Evolutionary conservation across 805 yeast species (phyloP).

Genomic region (Sugiyamaella smithiae): DNA sequence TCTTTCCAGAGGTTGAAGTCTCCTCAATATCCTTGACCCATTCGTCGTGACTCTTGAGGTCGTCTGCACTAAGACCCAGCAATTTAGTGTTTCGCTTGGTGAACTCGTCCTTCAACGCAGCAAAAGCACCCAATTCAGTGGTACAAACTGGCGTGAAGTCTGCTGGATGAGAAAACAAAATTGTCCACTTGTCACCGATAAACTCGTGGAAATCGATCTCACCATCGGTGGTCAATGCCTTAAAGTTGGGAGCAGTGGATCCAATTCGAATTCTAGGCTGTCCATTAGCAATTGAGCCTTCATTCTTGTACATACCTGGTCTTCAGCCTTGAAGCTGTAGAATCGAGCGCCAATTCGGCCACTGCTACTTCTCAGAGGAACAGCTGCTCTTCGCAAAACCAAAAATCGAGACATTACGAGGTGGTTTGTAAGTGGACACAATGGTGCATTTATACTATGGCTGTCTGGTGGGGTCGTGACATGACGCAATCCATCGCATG

Average conservation of each 20-base stretch:
- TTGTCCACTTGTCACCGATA: conserved; percentile 82
- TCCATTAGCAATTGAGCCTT: conserved; percentile 16
- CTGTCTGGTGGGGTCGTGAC: neutral
- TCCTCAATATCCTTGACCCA: conserved; percentile 95
- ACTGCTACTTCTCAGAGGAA: neutral
- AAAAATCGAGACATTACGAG: neutral
- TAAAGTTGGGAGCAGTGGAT: conserved; percentile 82
- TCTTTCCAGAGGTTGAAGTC: conserved; percentile 61
- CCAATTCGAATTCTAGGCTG: conserved; percentile 66
- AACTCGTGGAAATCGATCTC: conserved; percentile 82
- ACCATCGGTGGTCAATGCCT: conserved; percentile 79
- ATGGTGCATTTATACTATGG: neutral
- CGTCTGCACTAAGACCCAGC: conserved; percentile 88
- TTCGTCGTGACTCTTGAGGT: conserved; percentile 69
- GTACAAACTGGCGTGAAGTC: conserved; percentile 97
- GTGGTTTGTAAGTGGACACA: neutral
- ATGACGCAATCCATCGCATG: conserved; percentile 1
- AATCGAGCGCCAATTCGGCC: conserved; percentile 4
- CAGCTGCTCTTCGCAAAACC: neutral
- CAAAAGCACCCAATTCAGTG: conserved; percentile 92
- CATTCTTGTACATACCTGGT: conserved; percentile 8
- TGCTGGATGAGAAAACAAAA: conserved; percentile 90
- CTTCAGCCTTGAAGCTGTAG: conserved; percentile 14
- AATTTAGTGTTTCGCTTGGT: conserved; percentile 80
- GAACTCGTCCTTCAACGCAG: conserved; percentile 84